These are phyloP conservation scores for Aspergillus baeticus DNA, from an alignment of 495 filamentous ascomycete genomes.

Conservation along the genomic window DNA sequence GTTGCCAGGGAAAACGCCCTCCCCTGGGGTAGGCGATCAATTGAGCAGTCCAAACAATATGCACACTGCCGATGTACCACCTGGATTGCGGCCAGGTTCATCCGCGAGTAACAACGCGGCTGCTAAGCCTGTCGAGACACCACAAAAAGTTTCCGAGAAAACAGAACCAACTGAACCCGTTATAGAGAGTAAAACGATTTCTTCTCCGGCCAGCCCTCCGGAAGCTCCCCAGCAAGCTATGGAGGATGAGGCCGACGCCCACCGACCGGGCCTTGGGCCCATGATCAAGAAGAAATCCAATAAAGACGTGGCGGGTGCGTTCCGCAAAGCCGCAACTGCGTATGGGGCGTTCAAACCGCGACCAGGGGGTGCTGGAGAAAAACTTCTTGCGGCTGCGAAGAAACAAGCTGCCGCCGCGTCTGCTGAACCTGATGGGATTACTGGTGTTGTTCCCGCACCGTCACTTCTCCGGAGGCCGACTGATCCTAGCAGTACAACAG, in stretches of 20 bases:
- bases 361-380: slow-evolving; percentile 76
- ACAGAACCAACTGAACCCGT: slow-evolving; percentile 12
- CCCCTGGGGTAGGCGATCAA: slow-evolving; percentile 17
- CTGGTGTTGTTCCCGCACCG: slow-evolving; percentile 78
- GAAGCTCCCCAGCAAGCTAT: slow-evolving; percentile 26
- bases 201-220: slow-evolving; percentile 17
- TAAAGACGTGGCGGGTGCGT: slow-evolving; percentile 69
- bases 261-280: slow-evolving; percentile 79
- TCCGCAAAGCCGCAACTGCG: slow-evolving; percentile 83
- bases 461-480: slow-evolving; percentile 41
- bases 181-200: neutral
- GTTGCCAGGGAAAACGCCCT: slow-evolving; percentile 12
- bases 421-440: slow-evolving; percentile 82
- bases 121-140: slow-evolving; percentile 21
- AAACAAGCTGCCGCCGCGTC: slow-evolving; percentile 41
- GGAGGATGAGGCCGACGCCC: slow-evolving; percentile 48
- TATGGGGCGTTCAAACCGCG: slow-evolving; percentile 82
- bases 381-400: slow-evolving; percentile 53
- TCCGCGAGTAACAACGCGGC: slow-evolving; percentile 16
- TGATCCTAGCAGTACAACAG: slow-evolving; percentile 19
- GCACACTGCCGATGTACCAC: slow-evolving; percentile 19
- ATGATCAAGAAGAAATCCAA: slow-evolving; percentile 82
- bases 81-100: slow-evolving; percentile 23
- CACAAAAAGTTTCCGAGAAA: slow-evolving; percentile 6
- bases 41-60: slow-evolving; percentile 11